Evolutionary conservation across 345 rosid species (phyloP), one percentile per base, ranked within the genome.

Genomic region (Euphorbia peplus): DNA sequence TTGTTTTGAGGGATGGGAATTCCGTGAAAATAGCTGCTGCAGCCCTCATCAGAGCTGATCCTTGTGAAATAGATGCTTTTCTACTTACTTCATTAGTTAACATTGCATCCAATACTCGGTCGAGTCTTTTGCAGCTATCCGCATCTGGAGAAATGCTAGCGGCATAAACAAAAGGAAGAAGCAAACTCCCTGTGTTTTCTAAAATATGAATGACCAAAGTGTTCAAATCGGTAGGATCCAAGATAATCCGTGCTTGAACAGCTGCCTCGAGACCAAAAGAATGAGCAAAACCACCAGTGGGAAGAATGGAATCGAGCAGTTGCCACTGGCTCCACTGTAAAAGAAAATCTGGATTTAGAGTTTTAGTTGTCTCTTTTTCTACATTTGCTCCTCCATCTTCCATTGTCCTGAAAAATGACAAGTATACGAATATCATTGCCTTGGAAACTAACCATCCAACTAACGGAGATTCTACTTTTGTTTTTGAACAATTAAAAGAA

Each of bases 281-380:
- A 72, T 93, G 97, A 53, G 97, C 98, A 69, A 93, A 93, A 0
- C 96, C 98, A 7, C 98, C 93, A 0, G 97, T 90, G 3, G 97
- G 98, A 58, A 93, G 96, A 75, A 88, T 82, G 18, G 98, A 93
- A 80, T 90, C 97, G 0, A 93, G 78, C 73, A 93, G 70, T 59
- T 93, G 98, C 98, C 98, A 93, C 65, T 88, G 82, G 67, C 98
- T 90, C 98, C 98, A 93, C 26, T 86, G 88, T 50, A 78, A 69
- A 63, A 60, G 61, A 41, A 39, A 58, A 53, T 64, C 70, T 10
- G 12, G 1, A 21, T 18, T 32, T 50, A 48, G 44, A 19, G 53
- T n/a, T 16, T 25, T 41, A 16, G 32, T 51, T 37, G 10, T 65
- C 30, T 24, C 60, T 9, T 46, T 1, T 26, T 52, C 68, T 30